Evolutionary conservation across 352 stramenopile genomes (phyloP).

Genomic region (Globisporangium viniferum): DNA sequence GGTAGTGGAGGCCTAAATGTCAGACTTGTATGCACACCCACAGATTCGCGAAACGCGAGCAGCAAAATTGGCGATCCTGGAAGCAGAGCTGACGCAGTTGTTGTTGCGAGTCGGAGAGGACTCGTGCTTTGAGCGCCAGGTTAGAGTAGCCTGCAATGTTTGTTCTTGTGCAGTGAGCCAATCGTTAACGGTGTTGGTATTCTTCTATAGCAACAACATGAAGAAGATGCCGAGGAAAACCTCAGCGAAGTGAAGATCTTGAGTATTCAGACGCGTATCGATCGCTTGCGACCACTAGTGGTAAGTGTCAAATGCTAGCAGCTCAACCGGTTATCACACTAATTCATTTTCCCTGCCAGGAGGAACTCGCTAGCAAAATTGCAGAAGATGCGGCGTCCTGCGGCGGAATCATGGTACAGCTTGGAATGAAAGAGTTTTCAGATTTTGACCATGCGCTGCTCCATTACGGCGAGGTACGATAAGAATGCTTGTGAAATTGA

Average conservation of each 20-base stretch:
- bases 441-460: slow-evolving; percentile 19
- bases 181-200: not conserved
- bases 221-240: slow-evolving; percentile 7
- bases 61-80: not conserved
- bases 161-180: not conserved
- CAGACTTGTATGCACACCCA: not conserved
- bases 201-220: not conserved
- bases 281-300: slow-evolving; percentile 8
- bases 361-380: slow-evolving; percentile 10
- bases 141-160: not conserved
- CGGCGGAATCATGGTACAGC: slow-evolving; percentile 10
- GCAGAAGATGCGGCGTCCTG: slow-evolving; percentile 6
- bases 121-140: not conserved
- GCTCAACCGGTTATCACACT: not conserved
- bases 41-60: slow-evolving; percentile 13
- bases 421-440: slow-evolving; percentile 14
- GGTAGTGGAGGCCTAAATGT: not conserved
- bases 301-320: not conserved
- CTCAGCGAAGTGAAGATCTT: slow-evolving; percentile 13
- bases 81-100: slow-evolving; percentile 1
- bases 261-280: slow-evolving; percentile 6
- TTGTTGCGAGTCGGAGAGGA: not conserved
- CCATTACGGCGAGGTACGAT: slow-evolving; percentile 13
- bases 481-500: not conserved
- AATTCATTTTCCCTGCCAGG: not conserved